phyloP scores from a whole-genome alignment of 202 grass and related monocot species.

The Zoysia matrella region DNA sequence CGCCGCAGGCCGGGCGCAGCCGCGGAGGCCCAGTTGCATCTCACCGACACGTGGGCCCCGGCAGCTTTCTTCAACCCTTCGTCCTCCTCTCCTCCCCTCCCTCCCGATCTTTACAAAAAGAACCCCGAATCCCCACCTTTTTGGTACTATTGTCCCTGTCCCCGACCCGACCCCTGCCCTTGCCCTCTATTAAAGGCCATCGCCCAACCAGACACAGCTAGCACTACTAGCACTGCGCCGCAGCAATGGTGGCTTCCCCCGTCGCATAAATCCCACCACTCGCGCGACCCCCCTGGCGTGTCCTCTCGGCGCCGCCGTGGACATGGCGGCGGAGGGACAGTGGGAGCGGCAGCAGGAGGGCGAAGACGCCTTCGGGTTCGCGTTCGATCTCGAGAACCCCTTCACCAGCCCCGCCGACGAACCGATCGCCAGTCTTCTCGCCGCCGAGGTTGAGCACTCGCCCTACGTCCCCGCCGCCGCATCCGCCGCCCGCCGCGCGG shows the following conservation, averaged over 20 bases:
- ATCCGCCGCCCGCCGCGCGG: constrained; percentile 50
- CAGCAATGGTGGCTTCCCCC: constrained; percentile 63
- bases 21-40: background rate
- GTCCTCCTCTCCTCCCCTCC: background rate
- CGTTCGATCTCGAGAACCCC: constrained; percentile 94
- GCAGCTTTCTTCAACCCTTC: background rate
- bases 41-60: constrained; percentile 33
- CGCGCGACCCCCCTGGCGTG: constrained; percentile 35
- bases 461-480: constrained; percentile 44
- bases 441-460: constrained; percentile 49
- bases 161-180: constrained; percentile 23
- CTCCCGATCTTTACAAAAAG: constrained; percentile 58
- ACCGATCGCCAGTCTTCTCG: constrained; percentile 51
- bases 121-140: constrained; percentile 55
- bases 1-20: background rate
- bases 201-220: constrained; percentile 54
- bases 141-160: constrained; percentile 45
- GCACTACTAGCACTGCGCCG: constrained; percentile 41
- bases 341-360: background rate
- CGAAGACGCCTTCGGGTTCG: constrained; percentile 42
- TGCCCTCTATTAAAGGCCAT: constrained; percentile 44
- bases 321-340: constrained; percentile 3
- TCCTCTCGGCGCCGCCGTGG: constrained; percentile 41
- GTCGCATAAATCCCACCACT: constrained; percentile 38
- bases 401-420: constrained; percentile 83